A percentile compares a stretch with the other conserved stretches of the same genome.
Conservation (phyloP, 441 rosid species). For the Rhodomyrtus psidioides region DNA sequence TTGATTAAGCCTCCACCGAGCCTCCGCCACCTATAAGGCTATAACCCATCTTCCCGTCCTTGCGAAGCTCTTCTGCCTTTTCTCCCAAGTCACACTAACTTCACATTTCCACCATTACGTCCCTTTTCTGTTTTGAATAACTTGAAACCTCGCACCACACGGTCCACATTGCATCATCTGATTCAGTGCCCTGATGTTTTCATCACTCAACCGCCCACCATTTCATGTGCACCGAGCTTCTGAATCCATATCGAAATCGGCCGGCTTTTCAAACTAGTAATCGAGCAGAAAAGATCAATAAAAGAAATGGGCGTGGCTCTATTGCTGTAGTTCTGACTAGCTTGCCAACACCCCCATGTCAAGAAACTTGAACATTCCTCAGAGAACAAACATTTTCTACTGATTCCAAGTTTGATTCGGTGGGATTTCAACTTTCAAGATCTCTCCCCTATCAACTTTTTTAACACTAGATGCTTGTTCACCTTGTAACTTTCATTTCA, state of each 20-base stretch:
- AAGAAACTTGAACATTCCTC: neutral
- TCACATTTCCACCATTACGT: neutral
- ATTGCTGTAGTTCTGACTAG: neutral
- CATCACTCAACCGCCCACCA: neutral
- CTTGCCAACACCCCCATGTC: neutral
- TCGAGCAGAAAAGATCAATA: no score
- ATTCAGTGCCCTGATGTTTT: neutral
- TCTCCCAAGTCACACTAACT: neutral
- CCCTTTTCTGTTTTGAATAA: neutral
- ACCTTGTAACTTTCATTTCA: neutral
- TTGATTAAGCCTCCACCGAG: neutral
- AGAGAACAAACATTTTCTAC: neutral
- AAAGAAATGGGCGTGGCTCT: no score
- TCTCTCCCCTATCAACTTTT: neutral
- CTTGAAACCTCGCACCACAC: neutral
- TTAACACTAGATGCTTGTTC: neutral
- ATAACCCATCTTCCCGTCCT: neutral
- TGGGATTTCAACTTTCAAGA: neutral
- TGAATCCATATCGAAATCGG: neutral
- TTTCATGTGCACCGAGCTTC: neutral
- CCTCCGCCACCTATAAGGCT: neutral
- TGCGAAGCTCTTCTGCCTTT: neutral
- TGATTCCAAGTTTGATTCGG: neutral
- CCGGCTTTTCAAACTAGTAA: no score
- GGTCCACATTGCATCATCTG: neutral